phyloP scores from a whole-genome alignment of 176 grass and related monocot species.

The Oryza rufipogon region DNA sequence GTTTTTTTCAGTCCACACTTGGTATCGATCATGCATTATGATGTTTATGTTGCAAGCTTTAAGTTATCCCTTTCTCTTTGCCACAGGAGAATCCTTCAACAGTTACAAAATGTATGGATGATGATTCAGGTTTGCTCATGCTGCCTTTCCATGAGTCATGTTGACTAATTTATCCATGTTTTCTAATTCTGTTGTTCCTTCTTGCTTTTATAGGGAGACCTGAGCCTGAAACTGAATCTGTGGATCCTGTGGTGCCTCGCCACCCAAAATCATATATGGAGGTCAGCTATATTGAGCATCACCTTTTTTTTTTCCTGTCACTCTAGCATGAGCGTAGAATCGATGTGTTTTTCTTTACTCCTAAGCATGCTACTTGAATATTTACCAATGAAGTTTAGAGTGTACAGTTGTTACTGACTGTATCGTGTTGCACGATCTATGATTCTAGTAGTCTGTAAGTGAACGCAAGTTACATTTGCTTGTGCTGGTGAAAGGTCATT shows the following conservation, averaged over 20 bases:
- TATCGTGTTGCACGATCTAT: not conserved
- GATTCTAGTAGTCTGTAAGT: not conserved
- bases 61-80: constrained; percentile 28
- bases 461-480: not conserved
- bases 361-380: not conserved
- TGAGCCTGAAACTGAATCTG: constrained; percentile 33
- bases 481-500: not conserved
- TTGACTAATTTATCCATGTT: constrained; percentile 16
- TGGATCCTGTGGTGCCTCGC: constrained; percentile 36
- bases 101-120: constrained; percentile 31
- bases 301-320: not conserved
- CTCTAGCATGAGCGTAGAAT: not conserved
- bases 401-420: not conserved
- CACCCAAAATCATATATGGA: constrained; percentile 68
- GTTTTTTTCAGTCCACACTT: not conserved
- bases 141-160: not conserved
- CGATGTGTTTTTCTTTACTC: constrained; percentile 3
- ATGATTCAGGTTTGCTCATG: constrained; percentile 46
- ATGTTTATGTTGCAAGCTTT: constrained; percentile 26
- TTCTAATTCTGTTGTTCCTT: not conserved
- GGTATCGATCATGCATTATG: not conserved
- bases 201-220: constrained; percentile 31
- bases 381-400: not conserved
- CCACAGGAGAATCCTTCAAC: constrained; percentile 34
- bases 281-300: constrained; percentile 28